Base-by-base conservation (phyloP, 2,329 filamentous ascomycete genomes). In the Harringtonia lauricola region DNA sequence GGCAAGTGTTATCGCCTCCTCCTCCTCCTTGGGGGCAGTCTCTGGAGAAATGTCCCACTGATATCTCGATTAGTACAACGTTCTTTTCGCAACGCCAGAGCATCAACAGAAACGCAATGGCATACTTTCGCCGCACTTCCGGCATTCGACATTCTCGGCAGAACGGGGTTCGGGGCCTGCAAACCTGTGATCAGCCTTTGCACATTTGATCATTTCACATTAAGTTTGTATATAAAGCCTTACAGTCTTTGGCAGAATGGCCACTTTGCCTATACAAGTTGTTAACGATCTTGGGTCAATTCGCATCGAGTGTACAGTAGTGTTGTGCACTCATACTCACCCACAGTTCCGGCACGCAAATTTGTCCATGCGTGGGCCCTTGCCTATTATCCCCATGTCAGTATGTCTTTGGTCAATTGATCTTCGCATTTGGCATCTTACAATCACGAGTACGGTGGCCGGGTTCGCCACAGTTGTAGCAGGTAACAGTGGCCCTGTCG, bases 401-500 rank as follows among this genome's bases (percentile, higher is more conserved):
- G 4, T 33, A 36, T 18, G 8, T 28, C 7, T n/a, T 41, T 10
- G 18, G 7, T 26, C n/a, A n/a, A 14, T 22, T 18, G 17, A 9
- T 4, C 7, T n/a, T 9, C 9, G 12, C 2, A 6, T 21, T 17
- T 8, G 12, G 14, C 7, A 43, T 62, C 72, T 61, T 54, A 78
- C 83, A 87, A 51, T 87, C 81, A 41, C 82, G 77, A 41, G 80
- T 63, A 46, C 81, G 79, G 54, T 86, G 82, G 10, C 81, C 81
- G 22, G 67, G 61, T 33, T 71, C 67, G 4, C 70, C 63, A 51
- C 83, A 86, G 62, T 86, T 81, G 63, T 66, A 72, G 57, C 83
- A 87, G 38, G 66, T 67, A 39, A 83, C 70, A 31, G 67, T 53
- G 14, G 60, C 54, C 22, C 44, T 47, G 34, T 70, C 62, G 3